phyloP scores from a whole-genome alignment of 202 grass and related monocot species.

The Schoenoplectus triqueter region DNA sequence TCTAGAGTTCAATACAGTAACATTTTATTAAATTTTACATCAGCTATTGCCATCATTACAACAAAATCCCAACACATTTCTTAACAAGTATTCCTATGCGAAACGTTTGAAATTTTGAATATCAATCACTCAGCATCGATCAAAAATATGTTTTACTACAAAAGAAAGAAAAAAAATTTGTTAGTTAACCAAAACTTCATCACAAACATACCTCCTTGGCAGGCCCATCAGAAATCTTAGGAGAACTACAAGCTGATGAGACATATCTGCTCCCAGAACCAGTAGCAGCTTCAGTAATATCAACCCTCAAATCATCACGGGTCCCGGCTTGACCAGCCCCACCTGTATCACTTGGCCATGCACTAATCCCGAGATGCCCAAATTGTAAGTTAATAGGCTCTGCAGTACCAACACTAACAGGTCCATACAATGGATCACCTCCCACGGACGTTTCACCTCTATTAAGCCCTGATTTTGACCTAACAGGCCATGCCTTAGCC shows the following conservation, averaged over 20 bases:
- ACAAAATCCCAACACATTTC: not conserved
- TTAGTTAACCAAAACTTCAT: conserved; percentile 23
- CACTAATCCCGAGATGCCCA: conserved; percentile 85
- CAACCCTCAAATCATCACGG: conserved; percentile 54
- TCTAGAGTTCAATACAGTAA: conserved; percentile 39
- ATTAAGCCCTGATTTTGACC: conserved; percentile 50
- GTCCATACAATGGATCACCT: conserved; percentile 84
- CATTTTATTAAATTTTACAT: conserved; percentile 28
- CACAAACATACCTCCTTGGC: conserved; percentile 70
- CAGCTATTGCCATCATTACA: not conserved
- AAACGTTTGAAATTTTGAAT: conserved; percentile 8
- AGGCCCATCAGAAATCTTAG: conserved; percentile 68
- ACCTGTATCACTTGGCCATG: conserved; percentile 81
- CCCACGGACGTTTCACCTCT: conserved; percentile 54
- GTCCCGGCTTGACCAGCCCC: conserved; percentile 73
- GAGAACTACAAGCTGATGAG: conserved; percentile 69
- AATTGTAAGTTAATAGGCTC: conserved; percentile 90
- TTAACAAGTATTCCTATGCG: not conserved
- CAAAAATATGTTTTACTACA: conserved; percentile 10
- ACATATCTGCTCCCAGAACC: conserved; percentile 59
- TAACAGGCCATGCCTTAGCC: conserved; percentile 85
- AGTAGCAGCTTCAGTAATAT: conserved; percentile 51
- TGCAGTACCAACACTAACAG: conserved; percentile 62
- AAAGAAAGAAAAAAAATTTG: not conserved
- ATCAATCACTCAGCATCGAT: not conserved